These are phyloP conservation scores for Chlamydomonas sp. DNA, from an alignment of 139 green algal species.

Conservation along the genomic window DNA sequence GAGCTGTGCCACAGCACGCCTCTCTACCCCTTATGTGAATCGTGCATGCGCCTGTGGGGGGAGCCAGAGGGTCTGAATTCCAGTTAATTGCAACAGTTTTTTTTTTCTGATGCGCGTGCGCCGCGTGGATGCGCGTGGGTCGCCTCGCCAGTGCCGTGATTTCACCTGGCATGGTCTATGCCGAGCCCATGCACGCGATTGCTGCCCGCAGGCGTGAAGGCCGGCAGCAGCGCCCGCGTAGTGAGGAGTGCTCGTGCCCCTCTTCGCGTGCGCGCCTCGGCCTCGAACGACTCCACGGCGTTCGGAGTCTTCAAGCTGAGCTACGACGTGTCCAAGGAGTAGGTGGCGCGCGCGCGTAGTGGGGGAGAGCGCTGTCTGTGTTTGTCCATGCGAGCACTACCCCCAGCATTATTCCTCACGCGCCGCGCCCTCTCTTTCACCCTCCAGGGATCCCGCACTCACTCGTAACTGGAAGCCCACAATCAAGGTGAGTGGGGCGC, in stretches of 20 bases:
- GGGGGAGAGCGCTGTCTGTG: background rate
- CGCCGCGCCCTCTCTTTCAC: background rate
- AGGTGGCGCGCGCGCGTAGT: background rate
- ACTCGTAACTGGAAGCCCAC: conserved; percentile 67
- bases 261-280: too few relatives aligned
- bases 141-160: too few relatives aligned
- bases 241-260: background rate
- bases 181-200: background rate
- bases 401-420: background rate
- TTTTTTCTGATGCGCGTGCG: too few relatives aligned
- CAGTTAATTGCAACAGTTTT: too few relatives aligned
- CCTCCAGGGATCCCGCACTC: conserved; percentile 49
- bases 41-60: too few relatives aligned
- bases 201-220: background rate
- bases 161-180: too few relatives aligned
- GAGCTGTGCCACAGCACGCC: too few relatives aligned
- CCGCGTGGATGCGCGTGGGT: too few relatives aligned
- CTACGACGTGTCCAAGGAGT: conserved; percentile 22
- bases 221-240: background rate
- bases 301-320: conserved; percentile 26
- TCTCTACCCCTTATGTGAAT: too few relatives aligned
- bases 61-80: too few relatives aligned
- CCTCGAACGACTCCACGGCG: background rate
- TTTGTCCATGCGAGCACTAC: background rate
- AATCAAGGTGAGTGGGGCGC: conserved; percentile 36